Base-by-base conservation (phyloP, 352 stramenopile species). In the Phytophthora pisi region DNA sequence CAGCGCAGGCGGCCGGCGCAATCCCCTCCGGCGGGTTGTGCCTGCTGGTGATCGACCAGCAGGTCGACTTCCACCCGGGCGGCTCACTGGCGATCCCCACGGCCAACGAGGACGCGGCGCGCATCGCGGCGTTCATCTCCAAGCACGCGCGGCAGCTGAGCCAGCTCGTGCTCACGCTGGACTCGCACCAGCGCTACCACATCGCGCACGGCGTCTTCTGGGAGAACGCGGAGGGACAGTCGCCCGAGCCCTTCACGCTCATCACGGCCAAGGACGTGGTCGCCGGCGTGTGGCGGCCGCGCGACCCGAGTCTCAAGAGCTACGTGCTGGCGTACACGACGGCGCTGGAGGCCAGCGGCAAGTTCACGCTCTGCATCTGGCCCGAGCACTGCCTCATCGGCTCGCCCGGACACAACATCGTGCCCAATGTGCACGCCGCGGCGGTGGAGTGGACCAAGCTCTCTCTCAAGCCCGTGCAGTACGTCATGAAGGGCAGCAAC, bases 301-400 rank as follows among this genome's bases (percentile, higher is more conserved):
- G 82, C 5, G 75, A 92, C 38, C n/a, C 86, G 8, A 78, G 80
- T 50, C 68, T 98, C 2, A 74, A 86, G 43, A 77, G 90, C 26
- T 97, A 98, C 59, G 90, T 86, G 59, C 74, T 96, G n/a, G 81
- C 86, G 51, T 99, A 99, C 86, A 97, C 91, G 4, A 74, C 74
- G 42, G 71, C 82, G 57, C 79, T 99, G 23, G 93, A 98, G 70
- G 58, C 75, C 30, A 90, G 84, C 54, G 88, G 88, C 38, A 92
- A 91, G 59, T 98, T 99, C 68, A 85, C 78, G 64, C 75, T 99
- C 3, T 97, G 82, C 63, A 98, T 99, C 64, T 99, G 97, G 97
- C 97, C 97, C 9, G 96, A 99, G 72, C 97, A 99, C 75, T 99
- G 97, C 81, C 74, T 99, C 34, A 92, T 98, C 53, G 96, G 96